Percentiles rank a stretch among this genome's conserved stretches.
Evolutionary conservation across 345 rosid genomes (phyloP).

Genomic region (Rhodomyrtus tomentosa): DNA sequence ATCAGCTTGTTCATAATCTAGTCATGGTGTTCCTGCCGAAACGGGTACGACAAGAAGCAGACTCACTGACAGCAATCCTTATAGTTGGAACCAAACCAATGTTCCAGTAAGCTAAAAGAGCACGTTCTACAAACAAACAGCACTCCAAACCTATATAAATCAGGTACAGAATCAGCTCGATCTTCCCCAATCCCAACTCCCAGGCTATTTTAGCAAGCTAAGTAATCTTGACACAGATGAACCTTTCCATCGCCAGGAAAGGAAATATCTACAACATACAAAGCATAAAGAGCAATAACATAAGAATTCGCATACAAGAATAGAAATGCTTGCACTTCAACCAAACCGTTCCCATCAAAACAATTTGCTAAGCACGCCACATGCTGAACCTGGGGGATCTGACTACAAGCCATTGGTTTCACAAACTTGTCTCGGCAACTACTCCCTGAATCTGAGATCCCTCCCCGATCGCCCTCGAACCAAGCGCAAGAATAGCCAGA

Average conservation of each 20-base stretch:
- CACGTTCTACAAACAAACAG: background rate
- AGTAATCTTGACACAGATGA: background rate
- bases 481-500: background rate
- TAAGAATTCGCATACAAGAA: background rate
- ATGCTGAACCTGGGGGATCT: background rate
- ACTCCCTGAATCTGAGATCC: background rate
- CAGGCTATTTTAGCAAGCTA: background rate
- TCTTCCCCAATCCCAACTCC: background rate
- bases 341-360: background rate
- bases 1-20: background rate
- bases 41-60: background rate
- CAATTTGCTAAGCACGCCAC: background rate
- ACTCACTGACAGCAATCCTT: background rate
- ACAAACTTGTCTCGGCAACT: too few species aligned
- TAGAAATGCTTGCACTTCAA: background rate
- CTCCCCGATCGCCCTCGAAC: background rate
- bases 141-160: background rate
- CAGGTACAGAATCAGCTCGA: background rate
- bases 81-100: background rate
- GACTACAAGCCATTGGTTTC: background rate
- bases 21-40: background rate
- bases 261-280: background rate
- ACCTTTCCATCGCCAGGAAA: background rate
- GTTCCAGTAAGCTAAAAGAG: background rate
- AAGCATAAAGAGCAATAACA: background rate